Conservation (phyloP, 495 filamentous ascomycete species). For the Talaromyces borbonicus region DNA sequence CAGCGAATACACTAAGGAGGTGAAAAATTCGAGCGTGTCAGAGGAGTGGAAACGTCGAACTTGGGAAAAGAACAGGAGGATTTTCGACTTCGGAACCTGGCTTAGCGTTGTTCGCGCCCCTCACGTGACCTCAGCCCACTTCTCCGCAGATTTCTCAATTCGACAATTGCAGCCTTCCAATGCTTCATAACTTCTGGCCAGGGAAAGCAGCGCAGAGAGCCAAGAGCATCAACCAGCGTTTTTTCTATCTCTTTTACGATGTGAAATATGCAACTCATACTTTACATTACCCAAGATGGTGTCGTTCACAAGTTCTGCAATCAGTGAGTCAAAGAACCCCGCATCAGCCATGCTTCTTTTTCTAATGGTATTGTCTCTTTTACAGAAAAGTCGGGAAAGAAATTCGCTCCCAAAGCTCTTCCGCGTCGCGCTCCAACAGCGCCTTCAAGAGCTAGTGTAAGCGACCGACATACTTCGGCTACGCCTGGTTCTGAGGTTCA, state of each 20-base stretch:
- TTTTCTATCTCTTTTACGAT: too few relatives aligned
- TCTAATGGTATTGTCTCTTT: slow-evolving; percentile 3
- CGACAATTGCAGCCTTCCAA: too few relatives aligned
- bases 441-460: slow-evolving; percentile 28
- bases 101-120: slow-evolving; percentile 27
- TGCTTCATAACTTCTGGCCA: too few relatives aligned
- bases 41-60: slow-evolving; percentile 14
- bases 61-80: slow-evolving; percentile 32
- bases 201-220: too few relatives aligned
- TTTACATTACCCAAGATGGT: slow-evolving; percentile 26
- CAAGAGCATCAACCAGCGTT: too few relatives aligned
- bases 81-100: slow-evolving; percentile 26
- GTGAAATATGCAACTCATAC: slow-evolving; percentile 3
- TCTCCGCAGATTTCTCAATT: slow-evolving; percentile 18
- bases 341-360: background rate
- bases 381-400: slow-evolving; percentile 45
- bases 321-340: slow-evolving; percentile 33
- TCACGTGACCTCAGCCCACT: slow-evolving; percentile 27
- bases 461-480: slow-evolving; percentile 6
- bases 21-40: slow-evolving; percentile 16
- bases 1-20: slow-evolving; percentile 14
- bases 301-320: slow-evolving; percentile 46
- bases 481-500: slow-evolving; percentile 2
- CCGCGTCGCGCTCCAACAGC: slow-evolving; percentile 32
- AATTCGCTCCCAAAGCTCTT: slow-evolving; percentile 45